Percentiles rank a stretch among this genome's conserved stretches.
phyloP scores from a whole-genome alignment of 495 filamentous ascomycete species.

The Hypoxylon intermedium region DNA sequence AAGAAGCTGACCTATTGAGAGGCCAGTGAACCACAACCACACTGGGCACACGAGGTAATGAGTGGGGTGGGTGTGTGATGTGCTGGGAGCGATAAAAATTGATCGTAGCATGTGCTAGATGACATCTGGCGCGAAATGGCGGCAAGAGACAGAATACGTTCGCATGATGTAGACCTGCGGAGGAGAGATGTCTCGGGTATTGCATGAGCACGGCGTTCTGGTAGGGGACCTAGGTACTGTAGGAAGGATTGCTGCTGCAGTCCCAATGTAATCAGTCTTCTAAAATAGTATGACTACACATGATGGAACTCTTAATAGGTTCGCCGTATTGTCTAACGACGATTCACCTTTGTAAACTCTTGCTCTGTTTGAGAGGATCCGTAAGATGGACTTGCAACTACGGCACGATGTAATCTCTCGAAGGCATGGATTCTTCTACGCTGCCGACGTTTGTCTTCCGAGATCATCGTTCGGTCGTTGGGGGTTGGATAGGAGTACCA shows the following conservation, averaged over 20 bases:
- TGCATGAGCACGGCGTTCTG: conserved; percentile 47
- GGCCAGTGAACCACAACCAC: neutral
- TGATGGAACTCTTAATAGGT: too few species aligned
- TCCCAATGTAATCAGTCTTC: conserved; percentile 15
- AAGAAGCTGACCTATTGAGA: conserved; percentile 25
- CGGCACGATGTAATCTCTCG: too few species aligned
- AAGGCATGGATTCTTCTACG: too few species aligned
- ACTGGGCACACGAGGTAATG: neutral
- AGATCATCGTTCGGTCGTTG: too few species aligned
- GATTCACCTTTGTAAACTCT: too few species aligned
- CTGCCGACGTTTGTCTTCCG: too few species aligned
- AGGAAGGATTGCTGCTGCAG: conserved; percentile 18
- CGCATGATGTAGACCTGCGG: conserved; percentile 20
- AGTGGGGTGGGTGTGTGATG: neutral
- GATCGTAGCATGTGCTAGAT: too few species aligned
- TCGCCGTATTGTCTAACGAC: too few species aligned
- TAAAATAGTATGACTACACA: neutral
- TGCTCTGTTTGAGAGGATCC: too few species aligned
- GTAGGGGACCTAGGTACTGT: conserved; percentile 29
- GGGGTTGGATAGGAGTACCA: too few species aligned
- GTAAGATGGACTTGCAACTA: too few species aligned
- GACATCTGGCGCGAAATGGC: neutral
- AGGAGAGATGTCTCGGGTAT: conserved; percentile 29
- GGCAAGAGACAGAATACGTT: conserved; percentile 7
- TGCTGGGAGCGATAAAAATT: neutral